A percentile compares a stretch with the other conserved stretches of the same genome.
Conservation (phyloP, 768 basidiomycete genomes). For the Auriculariales sp. region DNA sequence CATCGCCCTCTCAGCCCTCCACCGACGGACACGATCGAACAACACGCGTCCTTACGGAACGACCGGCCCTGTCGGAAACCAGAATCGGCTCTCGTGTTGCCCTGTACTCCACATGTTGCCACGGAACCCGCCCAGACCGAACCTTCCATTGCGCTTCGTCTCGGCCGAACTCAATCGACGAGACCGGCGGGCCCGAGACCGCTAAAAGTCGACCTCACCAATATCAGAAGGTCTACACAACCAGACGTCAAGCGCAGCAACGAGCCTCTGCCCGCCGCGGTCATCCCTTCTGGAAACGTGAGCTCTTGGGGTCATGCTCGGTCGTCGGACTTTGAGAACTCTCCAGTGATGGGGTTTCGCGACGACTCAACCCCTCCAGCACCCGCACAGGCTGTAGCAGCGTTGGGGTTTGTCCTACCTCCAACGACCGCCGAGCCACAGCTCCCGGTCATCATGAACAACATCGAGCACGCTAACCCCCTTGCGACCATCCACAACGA, state of each 20-base stretch:
- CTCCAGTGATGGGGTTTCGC: not conserved
- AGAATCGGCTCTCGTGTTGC: too few relatives aligned
- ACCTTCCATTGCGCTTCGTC: too few relatives aligned
- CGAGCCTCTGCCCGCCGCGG: too few relatives aligned
- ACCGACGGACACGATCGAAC: too few relatives aligned
- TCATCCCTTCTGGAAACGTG: not conserved
- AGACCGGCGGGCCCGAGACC: too few relatives aligned
- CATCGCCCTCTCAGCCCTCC: too few relatives aligned
- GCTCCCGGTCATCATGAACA: conserved; percentile 27
- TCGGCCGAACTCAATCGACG: too few relatives aligned
- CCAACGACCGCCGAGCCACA: conserved; percentile 26
- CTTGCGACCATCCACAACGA: conserved; percentile 10
- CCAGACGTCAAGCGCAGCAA: too few relatives aligned
- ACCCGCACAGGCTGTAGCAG: not conserved
- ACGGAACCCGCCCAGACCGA: too few relatives aligned
- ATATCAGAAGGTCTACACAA: not conserved
- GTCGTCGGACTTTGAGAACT: not conserved
- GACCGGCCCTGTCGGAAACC: too few relatives aligned
- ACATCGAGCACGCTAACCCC: conserved; percentile 31
- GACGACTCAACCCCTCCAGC: not conserved
- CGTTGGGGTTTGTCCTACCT: conserved; percentile 19
- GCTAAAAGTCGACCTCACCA: not conserved
- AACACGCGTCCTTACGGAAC: too few relatives aligned
- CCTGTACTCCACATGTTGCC: too few relatives aligned
- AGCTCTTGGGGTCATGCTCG: not conserved